Percentiles rank a stretch among this genome's conserved stretches.
Evolutionary conservation across 805 yeast genomes (phyloP).

Genomic region (Pichia paraexigua): DNA sequence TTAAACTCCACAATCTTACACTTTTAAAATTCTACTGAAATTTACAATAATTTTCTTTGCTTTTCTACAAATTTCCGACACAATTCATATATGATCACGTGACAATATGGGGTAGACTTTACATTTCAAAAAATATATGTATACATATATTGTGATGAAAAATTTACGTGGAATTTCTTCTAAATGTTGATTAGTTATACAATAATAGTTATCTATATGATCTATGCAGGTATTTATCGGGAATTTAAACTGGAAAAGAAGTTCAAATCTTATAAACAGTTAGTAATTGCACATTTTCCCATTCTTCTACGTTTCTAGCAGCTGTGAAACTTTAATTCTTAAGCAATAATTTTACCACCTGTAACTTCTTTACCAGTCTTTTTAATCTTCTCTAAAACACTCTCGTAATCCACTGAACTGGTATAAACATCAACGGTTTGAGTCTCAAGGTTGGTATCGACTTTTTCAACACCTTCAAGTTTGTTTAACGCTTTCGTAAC

Average conservation of each 20-base stretch:
- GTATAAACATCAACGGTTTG: slow-evolving; percentile 72
- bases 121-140: too few relatives aligned
- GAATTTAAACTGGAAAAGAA: too few relatives aligned
- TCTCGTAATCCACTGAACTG: slow-evolving; percentile 54
- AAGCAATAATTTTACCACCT: slow-evolving; percentile 49
- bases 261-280: too few relatives aligned
- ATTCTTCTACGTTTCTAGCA: too few relatives aligned
- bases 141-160: too few relatives aligned
- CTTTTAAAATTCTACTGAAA: neutral
- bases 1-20: neutral
- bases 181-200: neutral
- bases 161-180: too few relatives aligned
- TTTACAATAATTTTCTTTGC: neutral
- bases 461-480: slow-evolving; percentile 64
- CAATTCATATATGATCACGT: neutral
- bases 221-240: neutral
- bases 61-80: neutral
- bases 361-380: slow-evolving; percentile 87
- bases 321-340: slow-evolving; percentile 2
- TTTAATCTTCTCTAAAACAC: slow-evolving; percentile 69
- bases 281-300: neutral
- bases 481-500: slow-evolving; percentile 66
- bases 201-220: too few relatives aligned
- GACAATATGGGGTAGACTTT: too few relatives aligned
- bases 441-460: slow-evolving; percentile 67